Base-by-base conservation (phyloP, 768 basidiomycete genomes). In the Mycena chlorophos region DNA sequence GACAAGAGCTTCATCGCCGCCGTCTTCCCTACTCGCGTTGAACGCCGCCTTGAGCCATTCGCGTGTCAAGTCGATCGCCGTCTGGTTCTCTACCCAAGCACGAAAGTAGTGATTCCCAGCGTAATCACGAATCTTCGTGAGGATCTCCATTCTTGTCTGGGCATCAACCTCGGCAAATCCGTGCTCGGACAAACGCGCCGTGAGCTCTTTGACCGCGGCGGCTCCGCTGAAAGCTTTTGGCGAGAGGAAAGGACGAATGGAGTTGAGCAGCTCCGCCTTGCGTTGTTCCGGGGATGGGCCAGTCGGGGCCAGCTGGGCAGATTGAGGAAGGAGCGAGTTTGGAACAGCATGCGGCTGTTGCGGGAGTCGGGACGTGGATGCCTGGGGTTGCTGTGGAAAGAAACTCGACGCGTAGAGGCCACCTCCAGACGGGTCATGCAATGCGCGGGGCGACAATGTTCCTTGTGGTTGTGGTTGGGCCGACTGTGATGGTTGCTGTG, bases 61-160 rank as follows among this genome's bases (percentile, higher is more conserved):
- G 47, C 88, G 80, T 39, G 88, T 83, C 30, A 92, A 78, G 56
- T 89, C 88, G 75, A 93, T 85, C 17, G 89, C 91, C 34, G 71
- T 69, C 40, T 66, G n/a, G 67, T 89, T 91, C 68, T 91, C 90
- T 16, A 84, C 80, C 90, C 91, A 93, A 4, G 89, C 90, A 39
- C 89, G 84, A 68, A 89, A 92, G 66, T 93, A 94, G 64, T 90
- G 88, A 66, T 91, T 90, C 38, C 85, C 88, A 26, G 91, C 91
- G 46, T 86, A 83, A 69, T 94, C 90, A 60, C 91, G 80, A 61
- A 93, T 88, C 71, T 85, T 87, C 17, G 86, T 87, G 52, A 94
- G 71, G 51, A 93, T 86, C 67, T 93, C 89, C 52, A 88, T 66
- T 4, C 91, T 85, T 19, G 78, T 78, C n/a, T 72, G 56, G 5